Base-by-base conservation (phyloP, 2,329 filamentous ascomycete genomes). In the Hypoxylon rubiginosum region DNA sequence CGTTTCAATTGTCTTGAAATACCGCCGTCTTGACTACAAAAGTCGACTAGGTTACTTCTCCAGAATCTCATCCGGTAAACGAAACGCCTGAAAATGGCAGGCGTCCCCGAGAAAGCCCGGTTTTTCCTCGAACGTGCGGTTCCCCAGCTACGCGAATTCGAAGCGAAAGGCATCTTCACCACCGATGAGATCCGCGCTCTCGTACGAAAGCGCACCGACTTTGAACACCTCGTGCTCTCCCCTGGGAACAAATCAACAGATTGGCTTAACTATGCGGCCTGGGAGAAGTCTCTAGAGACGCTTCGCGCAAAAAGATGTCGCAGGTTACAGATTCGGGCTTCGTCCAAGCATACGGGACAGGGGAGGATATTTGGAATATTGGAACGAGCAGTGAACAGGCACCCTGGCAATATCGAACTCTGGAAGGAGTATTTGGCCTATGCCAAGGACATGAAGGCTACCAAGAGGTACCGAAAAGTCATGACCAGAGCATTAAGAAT, bases 111-210 rank as follows among this genome's bases (percentile, higher is more conserved):
- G 76, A 98, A 97, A 81, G 96, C 95, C 60, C 92, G 95, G 63
- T 98, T 95, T 81, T 97, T 92, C 80, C 87, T 98, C 70, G 96
- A 99, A 83, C 91, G 95, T 72, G 91, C 92, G 1, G 92, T 97
- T 46, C 93, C 94, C 15, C 94, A 98, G 79, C 87, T 99, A 62
- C 93, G 94, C 68, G 94, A 97, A 75, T 97, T 93, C 79, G 92
- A 97, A 80, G 88, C 92, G 71, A 97, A 97, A 79, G 91, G 93
- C 73, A 92, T 99, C 72, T 99, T 99, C 82, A 88, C 86, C 21
- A 73, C 96, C 90, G 92, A 97, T 71, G 95, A 99, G 79, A 97
- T 99, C 77, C 88, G 89, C 67, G 91, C 91, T 49, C 94, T 99
- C 70, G 91, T 97, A 56, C 90, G 91, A 76, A 97, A 96, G 79